Evolutionary conservation across 805 yeast species (phyloP).

Genomic region (Spathaspora hagerdaliae): DNA sequence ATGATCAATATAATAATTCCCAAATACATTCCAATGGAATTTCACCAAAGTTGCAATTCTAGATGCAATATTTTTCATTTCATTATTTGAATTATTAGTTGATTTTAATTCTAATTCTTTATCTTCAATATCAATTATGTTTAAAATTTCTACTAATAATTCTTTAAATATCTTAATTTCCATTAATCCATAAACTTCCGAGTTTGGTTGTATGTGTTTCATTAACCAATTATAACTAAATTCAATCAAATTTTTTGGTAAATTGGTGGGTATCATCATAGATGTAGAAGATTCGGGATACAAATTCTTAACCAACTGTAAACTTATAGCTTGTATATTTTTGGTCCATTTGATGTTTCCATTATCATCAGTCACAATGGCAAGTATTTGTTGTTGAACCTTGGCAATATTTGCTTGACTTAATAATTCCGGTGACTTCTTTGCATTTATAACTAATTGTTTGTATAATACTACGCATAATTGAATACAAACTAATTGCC

Average conservation of each 20-base stretch:
- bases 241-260: conserved; percentile 42
- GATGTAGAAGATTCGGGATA: conserved; percentile 7
- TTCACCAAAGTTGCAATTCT: conserved; percentile 63
- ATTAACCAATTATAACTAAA: conserved; percentile 77
- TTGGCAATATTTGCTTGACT: conserved; percentile 36
- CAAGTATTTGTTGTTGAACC: conserved; percentile 67
- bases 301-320: conserved; percentile 54
- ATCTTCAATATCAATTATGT: conserved; percentile 6
- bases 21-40: conserved; percentile 84
- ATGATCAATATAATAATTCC: conserved; percentile 55
- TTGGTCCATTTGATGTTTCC: conserved; percentile 91
- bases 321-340: conserved; percentile 66
- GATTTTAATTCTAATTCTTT: conserved; percentile 3
- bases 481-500: conserved; percentile 78
- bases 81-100: conserved; percentile 20
- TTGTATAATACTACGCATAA: conserved; percentile 70
- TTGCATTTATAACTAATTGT: conserved; percentile 46
- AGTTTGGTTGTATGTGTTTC: conserved; percentile 80
- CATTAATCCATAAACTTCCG: conserved; percentile 71
- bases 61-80: conserved; percentile 53
- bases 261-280: conserved; percentile 3
- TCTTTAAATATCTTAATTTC: conserved; percentile 62
- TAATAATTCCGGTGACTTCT: conserved; percentile 13
- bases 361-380: conserved; percentile 78
- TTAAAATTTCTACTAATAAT: conserved; percentile 21